Base-by-base conservation (phyloP, 768 basidiomycete genomes). In the Tylopilus intermedius region DNA sequence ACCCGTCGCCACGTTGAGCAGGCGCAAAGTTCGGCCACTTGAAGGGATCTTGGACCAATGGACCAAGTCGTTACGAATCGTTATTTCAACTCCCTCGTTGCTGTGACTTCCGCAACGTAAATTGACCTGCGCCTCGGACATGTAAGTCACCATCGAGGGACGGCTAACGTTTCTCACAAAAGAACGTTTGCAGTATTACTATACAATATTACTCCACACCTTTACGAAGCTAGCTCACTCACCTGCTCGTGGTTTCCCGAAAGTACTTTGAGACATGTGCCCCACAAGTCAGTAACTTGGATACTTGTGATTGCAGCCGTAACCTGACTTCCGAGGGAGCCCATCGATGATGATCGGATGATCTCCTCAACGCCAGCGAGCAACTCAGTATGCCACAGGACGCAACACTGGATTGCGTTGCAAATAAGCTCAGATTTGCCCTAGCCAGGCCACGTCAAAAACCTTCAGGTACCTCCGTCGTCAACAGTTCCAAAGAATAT, bases 31-130 rank as follows among this genome's bases (percentile, higher is more conserved):
- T 51, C 49, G 32, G 26, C 41, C 2, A 24, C 30, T 30, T 30
- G 30, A 54, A 39, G 44, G 38, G 41, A 45, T 38, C 38, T 38
- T 18, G 18, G 18, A 18, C 24, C 24, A 18, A 18, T 18, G 18
- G 18, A 18, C 38, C 35, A 37, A 37, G 35, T n/a, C 22, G 29
- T 32, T 41, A 44, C 37, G 47, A 39, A 11, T 47, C 27, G 33
- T 14, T 27, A 8, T 11, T 13, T 37, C 13, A 37, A 37, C 21
- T 51, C 44, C 46, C 46, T 48, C 44, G 53, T 56, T 57, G 22
- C 47, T 43, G 54, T 54, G 62, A 46, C 48, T 37, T 62, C 56
- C 30, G 30, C 52, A 41, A 58, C 54, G 54, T 57, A 52, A 54
- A 45, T 29, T 39, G 29, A 30, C 45, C 18, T 49, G 46, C 42